A percentile compares a stretch with the other conserved stretches of the same genome.
Conservation (phyloP, 1,284 basidiomycete species). For the Melampsora americana region DNA sequence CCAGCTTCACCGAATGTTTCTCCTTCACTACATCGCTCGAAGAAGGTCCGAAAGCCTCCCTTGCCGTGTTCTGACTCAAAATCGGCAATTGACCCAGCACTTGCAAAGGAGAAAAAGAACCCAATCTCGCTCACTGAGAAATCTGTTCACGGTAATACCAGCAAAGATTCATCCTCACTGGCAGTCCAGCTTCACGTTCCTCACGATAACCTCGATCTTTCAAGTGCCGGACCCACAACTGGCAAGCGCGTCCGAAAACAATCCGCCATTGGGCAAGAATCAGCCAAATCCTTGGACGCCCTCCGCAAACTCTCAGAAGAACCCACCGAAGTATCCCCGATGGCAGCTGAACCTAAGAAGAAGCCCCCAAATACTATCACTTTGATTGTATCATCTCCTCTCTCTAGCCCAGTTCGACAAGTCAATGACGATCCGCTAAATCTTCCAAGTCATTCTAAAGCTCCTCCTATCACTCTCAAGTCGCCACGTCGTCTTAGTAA, state of each 20-base stretch:
- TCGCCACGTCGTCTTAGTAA: no score
- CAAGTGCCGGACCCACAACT: background rate
- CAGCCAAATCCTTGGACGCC: constrained; percentile 23
- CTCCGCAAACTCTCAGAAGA: constrained; percentile 22
- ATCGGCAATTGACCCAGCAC: no score
- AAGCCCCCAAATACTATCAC: background rate
- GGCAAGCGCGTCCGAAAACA: constrained; percentile 37
- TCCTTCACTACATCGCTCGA: background rate
- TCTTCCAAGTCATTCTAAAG: no score
- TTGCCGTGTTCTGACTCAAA: no score
- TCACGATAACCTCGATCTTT: background rate
- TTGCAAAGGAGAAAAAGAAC: no score
- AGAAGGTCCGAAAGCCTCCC: constrained; percentile 3
- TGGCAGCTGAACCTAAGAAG: background rate
- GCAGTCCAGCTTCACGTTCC: no score
- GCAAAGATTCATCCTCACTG: no score
- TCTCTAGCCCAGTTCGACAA: background rate
- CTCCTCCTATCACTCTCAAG: no score
- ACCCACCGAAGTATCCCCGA: background rate
- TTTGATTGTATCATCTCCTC: background rate
- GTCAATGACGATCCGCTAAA: background rate
- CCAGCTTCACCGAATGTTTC: background rate
- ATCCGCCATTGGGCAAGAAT: constrained; percentile 25
- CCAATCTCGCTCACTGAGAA: no score
- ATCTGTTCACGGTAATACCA: no score